Base-by-base conservation (phyloP, 352 stramenopile species). In the Phytophthora tubulina region DNA sequence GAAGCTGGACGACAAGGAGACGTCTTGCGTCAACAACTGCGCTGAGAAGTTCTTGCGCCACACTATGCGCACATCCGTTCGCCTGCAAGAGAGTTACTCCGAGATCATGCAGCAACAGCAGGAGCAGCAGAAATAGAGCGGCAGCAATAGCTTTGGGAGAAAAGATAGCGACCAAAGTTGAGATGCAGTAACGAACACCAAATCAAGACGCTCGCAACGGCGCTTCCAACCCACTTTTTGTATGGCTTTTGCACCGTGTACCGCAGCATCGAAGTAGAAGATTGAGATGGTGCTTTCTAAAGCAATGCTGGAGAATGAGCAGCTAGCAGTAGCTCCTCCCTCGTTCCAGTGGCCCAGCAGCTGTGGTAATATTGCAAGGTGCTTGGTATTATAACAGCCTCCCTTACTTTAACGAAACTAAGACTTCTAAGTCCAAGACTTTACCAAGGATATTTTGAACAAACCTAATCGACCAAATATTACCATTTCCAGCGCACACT, bases 21-120 rank as follows among this genome's bases (percentile, higher is more conserved):
- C 89, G 64, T 90, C 85, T 36, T 97, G 91, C 73, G 82, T 97
- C 48, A 94, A 86, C 77, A 94, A 86, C 71, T 97, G 91, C 76
- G 88, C 89, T 53, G 90, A 97, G 67, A 97, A 97, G 78, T 96
- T 97, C 68, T 61, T 97, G 72, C 92, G 91, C 78, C 88, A 97
- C 83, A 96, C 89, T 33, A 96, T 97, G 88, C 88, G 91, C 69
- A 95, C 91, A 61, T 95, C 86, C 27, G 88, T 96, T 60, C 90
- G 91, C 63, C 81, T 97, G 52, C 87, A 95, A 69, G 91, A 97
- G 71, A 94, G 88, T 69, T 95, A 96, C 60, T 82, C 88, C 39
- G 88, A 96, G 55, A 94, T 94, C 66, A 94, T 94, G 88, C 76
- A 94, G 72, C 83, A 93, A 73, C 86, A 96, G 72, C 74, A 96